Evolutionary conservation across 345 rosid species (phyloP), one percentile per base, ranked within the genome.

Genomic region (Heritiera fomes): DNA sequence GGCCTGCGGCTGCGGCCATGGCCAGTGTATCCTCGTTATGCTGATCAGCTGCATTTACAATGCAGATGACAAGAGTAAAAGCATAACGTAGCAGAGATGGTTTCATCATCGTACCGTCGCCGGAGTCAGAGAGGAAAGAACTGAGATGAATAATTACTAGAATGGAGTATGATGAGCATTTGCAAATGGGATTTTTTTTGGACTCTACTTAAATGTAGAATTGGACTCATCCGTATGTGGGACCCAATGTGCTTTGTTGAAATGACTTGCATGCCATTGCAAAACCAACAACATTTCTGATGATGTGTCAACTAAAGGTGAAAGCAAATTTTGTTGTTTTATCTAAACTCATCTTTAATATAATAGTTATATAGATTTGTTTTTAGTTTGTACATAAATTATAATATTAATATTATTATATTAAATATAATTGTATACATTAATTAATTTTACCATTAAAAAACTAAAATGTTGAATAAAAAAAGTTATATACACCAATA

Each of bases 11-110:
- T 65, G 46, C 45, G 8, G n/a, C 68, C 43, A 13, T 6, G 74
- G 67, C 18, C 56, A 14, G n/a, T 6, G 32, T 20, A 20, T n/a
- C 84, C 34, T 69, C 85, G 32, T 79, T 69, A 81, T 49, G 50
- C 66, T 73, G 43, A 62, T 12, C 80, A 6, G 64, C 73, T 43
- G 84, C 81, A 68, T 30, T 5, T 1, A 60, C 85, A 15, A 18
- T 17, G 38, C 81, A 47, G 59, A 75, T 8, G 8, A 45, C 38
- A 23, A 56, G 32, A 34, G 49, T 11, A 5, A 73, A 38, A 53
- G 63, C 76, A 6, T 4, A 53, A 11, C 46, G 34, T 18, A 71
- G 18, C 28, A 72, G 62, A 58, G 4, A 53, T 38, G 32, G 62
- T 8, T 53, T 72, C 75, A 72, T 72, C 75, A 15, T 40, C 38